phyloP scores from a whole-genome alignment of 306 rosid species.

The Cucurbita pepo region DNA sequence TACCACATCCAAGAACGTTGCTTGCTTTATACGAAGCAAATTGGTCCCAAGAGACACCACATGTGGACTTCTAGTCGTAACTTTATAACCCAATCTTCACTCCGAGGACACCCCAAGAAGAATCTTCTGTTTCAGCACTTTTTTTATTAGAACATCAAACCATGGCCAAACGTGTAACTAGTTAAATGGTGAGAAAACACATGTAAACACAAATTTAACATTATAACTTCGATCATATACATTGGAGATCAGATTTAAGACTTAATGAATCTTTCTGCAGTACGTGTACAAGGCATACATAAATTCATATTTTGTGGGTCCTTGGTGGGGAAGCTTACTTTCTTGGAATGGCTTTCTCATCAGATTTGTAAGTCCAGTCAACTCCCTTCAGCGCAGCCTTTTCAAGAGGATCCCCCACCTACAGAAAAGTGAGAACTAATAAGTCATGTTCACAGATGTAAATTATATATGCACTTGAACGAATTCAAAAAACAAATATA shows the following conservation, averaged over 20 bases:
- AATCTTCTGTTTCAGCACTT: neutral
- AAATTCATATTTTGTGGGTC: neutral
- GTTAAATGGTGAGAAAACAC: neutral
- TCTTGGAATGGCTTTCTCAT: conserved; percentile 89
- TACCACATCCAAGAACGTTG: neutral
- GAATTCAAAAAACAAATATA: neutral
- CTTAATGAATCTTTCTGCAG: neutral
- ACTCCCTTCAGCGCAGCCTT: conserved; percentile 97
- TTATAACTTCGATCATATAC: neutral
- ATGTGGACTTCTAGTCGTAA: neutral
- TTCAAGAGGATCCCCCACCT: conserved; percentile 99
- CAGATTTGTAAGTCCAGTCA: conserved; percentile 90
- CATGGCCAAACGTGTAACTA: neutral
- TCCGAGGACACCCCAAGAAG: neutral
- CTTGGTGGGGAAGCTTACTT: conserved; percentile 27
- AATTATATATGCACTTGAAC: neutral
- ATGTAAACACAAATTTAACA: neutral
- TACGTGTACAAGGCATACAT: neutral
- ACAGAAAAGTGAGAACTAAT: conserved; percentile 12
- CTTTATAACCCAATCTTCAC: neutral
- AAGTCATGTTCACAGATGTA: neutral
- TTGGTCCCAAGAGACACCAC: neutral
- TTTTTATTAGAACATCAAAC: no score
- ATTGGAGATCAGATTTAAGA: neutral
- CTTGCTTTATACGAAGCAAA: neutral